Conservation (phyloP, 768 basidiomycete species). For the Termitomyces sp. region DNA sequence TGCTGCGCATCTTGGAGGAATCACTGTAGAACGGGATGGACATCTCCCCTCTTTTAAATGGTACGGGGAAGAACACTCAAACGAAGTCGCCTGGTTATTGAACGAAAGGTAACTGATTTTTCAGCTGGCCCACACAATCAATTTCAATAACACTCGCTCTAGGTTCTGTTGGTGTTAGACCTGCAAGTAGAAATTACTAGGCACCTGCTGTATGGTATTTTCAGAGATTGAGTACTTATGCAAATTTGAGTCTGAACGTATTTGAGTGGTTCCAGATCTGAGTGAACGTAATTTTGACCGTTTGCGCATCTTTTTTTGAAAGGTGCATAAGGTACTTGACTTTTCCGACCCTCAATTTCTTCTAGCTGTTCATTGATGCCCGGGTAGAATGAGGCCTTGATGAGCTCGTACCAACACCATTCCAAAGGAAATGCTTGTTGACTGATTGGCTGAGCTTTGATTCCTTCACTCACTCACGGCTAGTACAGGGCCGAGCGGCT, state of each 20-base stretch:
- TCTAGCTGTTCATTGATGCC: neutral
- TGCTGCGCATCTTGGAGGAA: constrained; percentile 25
- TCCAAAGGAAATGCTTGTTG: neutral
- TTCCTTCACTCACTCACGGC: neutral
- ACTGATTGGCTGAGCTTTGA: neutral
- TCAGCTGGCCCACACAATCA: neutral
- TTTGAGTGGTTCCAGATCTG: too few relatives aligned
- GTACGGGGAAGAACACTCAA: constrained; percentile 35
- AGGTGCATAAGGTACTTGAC: neutral
- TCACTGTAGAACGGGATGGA: constrained; percentile 26
- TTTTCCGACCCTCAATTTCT: neutral
- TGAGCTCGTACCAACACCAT: neutral
- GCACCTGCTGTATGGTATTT: neutral
- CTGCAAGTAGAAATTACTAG: neutral
- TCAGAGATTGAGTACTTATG: too few relatives aligned
- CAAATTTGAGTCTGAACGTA: neutral
- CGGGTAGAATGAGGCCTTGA: neutral
- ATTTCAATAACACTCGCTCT: too few relatives aligned
- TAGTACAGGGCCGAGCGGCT: neutral
- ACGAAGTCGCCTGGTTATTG: constrained; percentile 36
- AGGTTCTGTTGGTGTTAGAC: neutral
- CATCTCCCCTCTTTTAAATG: constrained; percentile 43
- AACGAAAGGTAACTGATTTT: constrained; percentile 38
- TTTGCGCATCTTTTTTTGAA: too few relatives aligned
- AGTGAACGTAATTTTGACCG: too few relatives aligned